Evolutionary conservation across 441 rosid genomes (phyloP).

Genomic region (Croton setiger): DNA sequence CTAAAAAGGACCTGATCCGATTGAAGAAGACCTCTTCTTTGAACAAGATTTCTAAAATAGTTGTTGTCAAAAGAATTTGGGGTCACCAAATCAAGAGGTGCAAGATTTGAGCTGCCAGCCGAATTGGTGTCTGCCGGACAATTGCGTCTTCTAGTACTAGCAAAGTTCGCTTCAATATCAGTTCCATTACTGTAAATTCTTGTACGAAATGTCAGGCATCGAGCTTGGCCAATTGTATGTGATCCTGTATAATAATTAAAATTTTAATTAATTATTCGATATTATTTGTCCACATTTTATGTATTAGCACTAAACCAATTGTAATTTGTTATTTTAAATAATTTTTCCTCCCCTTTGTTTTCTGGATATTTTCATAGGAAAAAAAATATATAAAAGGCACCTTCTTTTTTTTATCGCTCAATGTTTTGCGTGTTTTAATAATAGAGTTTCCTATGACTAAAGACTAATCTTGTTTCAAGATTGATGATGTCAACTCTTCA

Average conservation of each 20-base stretch:
- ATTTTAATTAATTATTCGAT: too few relatives aligned
- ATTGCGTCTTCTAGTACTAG: constrained; percentile 35
- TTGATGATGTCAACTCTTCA: too few relatives aligned
- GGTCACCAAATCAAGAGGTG: constrained; percentile 54
- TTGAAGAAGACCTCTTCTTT: constrained; percentile 50
- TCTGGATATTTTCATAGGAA: too few relatives aligned
- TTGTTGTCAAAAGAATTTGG: constrained; percentile 58
- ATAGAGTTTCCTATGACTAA: too few relatives aligned
- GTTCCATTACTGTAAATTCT: constrained; percentile 46
- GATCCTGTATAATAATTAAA: constrained; percentile 32
- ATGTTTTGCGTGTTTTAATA: too few relatives aligned
- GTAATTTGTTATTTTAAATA: too few relatives aligned
- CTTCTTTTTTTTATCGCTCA: too few relatives aligned
- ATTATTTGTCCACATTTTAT: too few relatives aligned
- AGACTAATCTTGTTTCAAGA: too few relatives aligned
- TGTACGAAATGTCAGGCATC: constrained; percentile 36
- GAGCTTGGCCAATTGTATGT: constrained; percentile 60
- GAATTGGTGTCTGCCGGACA: constrained; percentile 26
- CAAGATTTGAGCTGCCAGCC: constrained; percentile 32
- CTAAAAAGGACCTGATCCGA: constrained; percentile 52
- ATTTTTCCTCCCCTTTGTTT: too few relatives aligned
- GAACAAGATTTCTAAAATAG: constrained; percentile 48
- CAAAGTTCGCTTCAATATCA: constrained; percentile 44
- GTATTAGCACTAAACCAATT: too few relatives aligned
- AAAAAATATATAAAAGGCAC: too few relatives aligned